Conservation (phyloP, 441 rosid genomes). For the Croton laevigatus region DNA sequence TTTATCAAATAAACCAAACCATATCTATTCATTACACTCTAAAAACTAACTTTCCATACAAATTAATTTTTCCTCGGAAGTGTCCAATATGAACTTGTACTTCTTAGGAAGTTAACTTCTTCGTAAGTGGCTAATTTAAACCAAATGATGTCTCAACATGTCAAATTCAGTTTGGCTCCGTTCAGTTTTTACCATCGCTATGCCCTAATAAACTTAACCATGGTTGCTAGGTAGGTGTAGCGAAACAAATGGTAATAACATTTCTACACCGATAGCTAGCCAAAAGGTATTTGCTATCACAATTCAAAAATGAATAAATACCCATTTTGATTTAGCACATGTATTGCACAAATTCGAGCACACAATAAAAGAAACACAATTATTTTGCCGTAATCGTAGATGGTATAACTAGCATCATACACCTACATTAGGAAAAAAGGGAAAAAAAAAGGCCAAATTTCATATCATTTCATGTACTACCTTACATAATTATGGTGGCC, state of each 20-base stretch:
- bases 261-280: neutral
- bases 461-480: neutral
- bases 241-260: neutral
- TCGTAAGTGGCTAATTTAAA: too few species aligned
- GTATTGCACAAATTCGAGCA: slow-evolving; percentile 1
- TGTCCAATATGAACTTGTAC: too few species aligned
- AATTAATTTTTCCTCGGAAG: too few species aligned
- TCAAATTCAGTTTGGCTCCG: too few species aligned
- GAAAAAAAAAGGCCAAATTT: neutral
- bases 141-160: too few species aligned
- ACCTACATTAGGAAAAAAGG: neutral
- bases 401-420: neutral
- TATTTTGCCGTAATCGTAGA: neutral
- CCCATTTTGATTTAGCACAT: slow-evolving; percentile 10
- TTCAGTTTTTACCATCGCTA: too few species aligned
- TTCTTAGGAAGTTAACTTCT: too few species aligned
- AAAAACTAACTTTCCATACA: too few species aligned
- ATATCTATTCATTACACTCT: too few species aligned
- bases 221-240: neutral
- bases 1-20: too few species aligned
- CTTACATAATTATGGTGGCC: neutral
- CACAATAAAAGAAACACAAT: neutral
- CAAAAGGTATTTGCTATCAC: neutral
- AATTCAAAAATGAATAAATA: neutral
- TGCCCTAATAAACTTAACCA: too few species aligned